These are phyloP conservation scores for Silene conica DNA, from an alignment of 148 eudicot genomes.

Conservation along the genomic window DNA sequence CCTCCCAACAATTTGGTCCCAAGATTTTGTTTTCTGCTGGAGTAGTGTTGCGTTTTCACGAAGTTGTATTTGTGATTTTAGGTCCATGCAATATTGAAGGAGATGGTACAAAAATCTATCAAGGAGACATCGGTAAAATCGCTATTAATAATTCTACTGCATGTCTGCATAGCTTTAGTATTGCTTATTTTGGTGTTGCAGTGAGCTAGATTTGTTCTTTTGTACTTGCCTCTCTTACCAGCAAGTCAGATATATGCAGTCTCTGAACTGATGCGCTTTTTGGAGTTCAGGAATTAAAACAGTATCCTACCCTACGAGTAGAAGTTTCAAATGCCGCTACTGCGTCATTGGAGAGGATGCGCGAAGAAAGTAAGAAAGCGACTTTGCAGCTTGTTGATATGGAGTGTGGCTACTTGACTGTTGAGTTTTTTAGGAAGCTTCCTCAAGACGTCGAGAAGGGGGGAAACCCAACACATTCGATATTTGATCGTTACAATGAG, in stretches of 20 bases:
- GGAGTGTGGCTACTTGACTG: slow-evolving; percentile 84
- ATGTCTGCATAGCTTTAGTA: too few species aligned
- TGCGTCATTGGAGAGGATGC: slow-evolving; percentile 81
- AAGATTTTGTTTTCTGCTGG: not conserved
- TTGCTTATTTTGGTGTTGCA: not conserved
- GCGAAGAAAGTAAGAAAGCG: slow-evolving; percentile 85
- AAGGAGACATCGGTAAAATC: slow-evolving; percentile 66
- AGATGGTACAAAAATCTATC: slow-evolving; percentile 78
- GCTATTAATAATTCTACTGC: not conserved
- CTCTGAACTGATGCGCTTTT: not conserved
- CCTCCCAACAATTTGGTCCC: too few species aligned
- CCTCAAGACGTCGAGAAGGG: slow-evolving; percentile 98
- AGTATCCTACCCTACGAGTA: slow-evolving; percentile 82
- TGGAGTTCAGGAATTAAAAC: slow-evolving; percentile 70
- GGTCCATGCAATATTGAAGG: slow-evolving; percentile 89
- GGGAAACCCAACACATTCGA: slow-evolving; percentile 94
- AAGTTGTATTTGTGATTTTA: slow-evolving; percentile 26
- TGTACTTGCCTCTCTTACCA: too few species aligned
- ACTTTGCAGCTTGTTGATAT: slow-evolving; percentile 82
- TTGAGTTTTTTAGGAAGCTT: slow-evolving; percentile 91
- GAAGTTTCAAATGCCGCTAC: slow-evolving; percentile 74
- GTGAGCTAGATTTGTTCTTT: too few species aligned
- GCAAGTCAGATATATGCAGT: too few species aligned
- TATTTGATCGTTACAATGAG: slow-evolving; percentile 87
- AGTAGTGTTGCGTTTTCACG: slow-evolving; percentile 21